A percentile compares a stretch with the other conserved stretches of the same genome.
phyloP scores from a whole-genome alignment of 2,329 filamentous ascomycete genomes.

The Aspergillus sp. region DNA sequence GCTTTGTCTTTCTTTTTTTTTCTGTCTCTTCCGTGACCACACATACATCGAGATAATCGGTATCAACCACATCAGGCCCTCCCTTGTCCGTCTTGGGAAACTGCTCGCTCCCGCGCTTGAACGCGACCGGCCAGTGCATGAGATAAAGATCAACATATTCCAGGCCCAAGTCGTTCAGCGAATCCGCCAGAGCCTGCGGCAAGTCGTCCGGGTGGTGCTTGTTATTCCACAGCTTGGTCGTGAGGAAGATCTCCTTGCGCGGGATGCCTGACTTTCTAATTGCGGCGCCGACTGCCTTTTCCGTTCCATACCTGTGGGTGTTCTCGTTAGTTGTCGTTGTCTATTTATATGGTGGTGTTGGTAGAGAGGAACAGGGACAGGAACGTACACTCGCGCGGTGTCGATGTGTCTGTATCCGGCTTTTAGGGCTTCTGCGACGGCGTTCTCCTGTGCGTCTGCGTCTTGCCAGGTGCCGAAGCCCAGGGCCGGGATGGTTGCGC shows the following conservation, averaged over 20 bases:
- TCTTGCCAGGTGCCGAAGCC: conserved; percentile 59
- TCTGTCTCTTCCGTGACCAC: background rate
- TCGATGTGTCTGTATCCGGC: conserved; percentile 58
- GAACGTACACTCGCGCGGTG: conserved; percentile 45
- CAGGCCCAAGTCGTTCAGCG: conserved; percentile 61
- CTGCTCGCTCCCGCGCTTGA: conserved; percentile 48
- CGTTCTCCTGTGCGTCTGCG: conserved; percentile 49
- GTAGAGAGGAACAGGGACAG: no score
- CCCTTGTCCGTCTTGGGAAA: conserved; percentile 48
- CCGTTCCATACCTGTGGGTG: conserved; percentile 56
- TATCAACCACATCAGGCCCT: conserved; percentile 42
- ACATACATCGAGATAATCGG: conserved; percentile 51
- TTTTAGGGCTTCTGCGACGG: conserved; percentile 49
- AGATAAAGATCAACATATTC: conserved; percentile 70
- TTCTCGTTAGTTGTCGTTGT: background rate
- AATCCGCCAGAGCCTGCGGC: conserved; percentile 58
- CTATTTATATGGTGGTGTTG: background rate
- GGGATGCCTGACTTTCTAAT: conserved; percentile 65
- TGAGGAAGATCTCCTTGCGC: conserved; percentile 64
- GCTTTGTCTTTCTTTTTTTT: background rate
- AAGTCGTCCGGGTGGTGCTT: conserved; percentile 63
- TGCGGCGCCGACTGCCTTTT: conserved; percentile 64
- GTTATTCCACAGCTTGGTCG: conserved; percentile 68
- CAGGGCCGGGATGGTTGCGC: conserved; percentile 47
- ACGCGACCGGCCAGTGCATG: conserved; percentile 65